phyloP scores from a whole-genome alignment of 2,329 filamentous ascomycete genomes.

The Lachnum nothofagi region DNA sequence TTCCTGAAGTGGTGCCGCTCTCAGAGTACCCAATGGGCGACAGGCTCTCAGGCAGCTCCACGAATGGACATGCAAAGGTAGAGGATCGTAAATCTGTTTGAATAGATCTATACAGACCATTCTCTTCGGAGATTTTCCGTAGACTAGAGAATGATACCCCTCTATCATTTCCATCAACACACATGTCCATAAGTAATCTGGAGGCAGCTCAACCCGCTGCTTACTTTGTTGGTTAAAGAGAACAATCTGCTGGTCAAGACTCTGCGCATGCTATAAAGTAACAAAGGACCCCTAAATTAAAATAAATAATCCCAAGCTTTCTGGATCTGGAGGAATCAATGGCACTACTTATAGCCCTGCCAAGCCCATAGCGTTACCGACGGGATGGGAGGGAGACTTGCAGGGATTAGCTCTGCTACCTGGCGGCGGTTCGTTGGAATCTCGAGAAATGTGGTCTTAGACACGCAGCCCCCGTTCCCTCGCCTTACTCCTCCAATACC shows the following conservation, averaged over 20 bases:
- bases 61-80: constrained; percentile 12
- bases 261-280: too few species aligned
- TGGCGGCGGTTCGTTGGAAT: constrained; percentile 7
- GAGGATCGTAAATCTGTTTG: constrained; percentile 25
- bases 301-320: too few species aligned
- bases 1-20: constrained; percentile 33
- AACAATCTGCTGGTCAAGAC: too few species aligned
- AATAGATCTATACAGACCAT: background rate
- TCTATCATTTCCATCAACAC: background rate
- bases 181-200: too few species aligned
- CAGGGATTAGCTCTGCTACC: constrained; percentile 3
- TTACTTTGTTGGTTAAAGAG: too few species aligned
- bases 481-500: background rate
- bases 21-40: constrained; percentile 8
- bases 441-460: constrained; percentile 15
- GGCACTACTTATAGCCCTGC: too few species aligned
- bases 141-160: constrained; percentile 13
- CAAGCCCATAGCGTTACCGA: too few species aligned
- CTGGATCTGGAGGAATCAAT: too few species aligned
- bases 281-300: too few species aligned
- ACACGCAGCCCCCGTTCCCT: constrained; percentile 10
- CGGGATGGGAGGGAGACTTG: too few species aligned
- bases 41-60: background rate
- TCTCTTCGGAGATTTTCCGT: background rate
- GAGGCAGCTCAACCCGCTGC: too few species aligned